A percentile compares a stretch with the other conserved stretches of the same genome.
Evolutionary conservation across 2,329 filamentous ascomycete genomes (phyloP).

Genomic region (Xylariaceae sp.): DNA sequence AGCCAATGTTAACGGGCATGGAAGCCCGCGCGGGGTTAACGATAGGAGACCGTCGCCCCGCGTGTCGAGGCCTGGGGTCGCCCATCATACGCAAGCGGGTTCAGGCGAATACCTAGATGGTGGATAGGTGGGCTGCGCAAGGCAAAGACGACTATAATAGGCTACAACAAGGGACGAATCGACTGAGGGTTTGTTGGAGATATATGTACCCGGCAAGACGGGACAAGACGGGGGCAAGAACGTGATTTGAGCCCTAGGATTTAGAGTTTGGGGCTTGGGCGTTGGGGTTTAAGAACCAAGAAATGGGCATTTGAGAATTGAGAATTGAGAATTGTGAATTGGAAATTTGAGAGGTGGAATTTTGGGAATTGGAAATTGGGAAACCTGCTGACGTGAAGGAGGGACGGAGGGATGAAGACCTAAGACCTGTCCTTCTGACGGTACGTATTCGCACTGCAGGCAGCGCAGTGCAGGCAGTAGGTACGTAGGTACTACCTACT

Average conservation of each 20-base stretch:
- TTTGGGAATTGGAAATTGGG: no score
- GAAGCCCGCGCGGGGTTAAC: slow-evolving; percentile 49
- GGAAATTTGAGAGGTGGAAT: no score
- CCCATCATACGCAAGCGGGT: slow-evolving; percentile 34
- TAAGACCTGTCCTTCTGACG: no score
- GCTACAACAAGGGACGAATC: background rate
- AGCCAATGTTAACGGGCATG: slow-evolving; percentile 46
- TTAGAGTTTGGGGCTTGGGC: background rate
- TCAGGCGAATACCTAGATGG: background rate
- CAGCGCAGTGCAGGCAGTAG: no score
- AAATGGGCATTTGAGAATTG: slow-evolving; percentile 7
- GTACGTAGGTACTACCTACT: no score
- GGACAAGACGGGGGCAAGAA: background rate
- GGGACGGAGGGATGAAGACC: background rate
- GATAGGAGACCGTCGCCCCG: slow-evolving; percentile 40
- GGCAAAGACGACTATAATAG: background rate
- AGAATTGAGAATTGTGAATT: background rate
- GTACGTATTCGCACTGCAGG: no score
- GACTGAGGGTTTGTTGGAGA: background rate
- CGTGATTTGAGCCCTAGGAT: background rate
- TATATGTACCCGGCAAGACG: background rate
- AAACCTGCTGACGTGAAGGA: background rate
- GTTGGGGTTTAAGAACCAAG: slow-evolving; percentile 1
- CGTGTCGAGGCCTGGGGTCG: slow-evolving; percentile 42
- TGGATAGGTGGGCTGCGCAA: background rate